Conservation (phyloP, 495 filamentous ascomycete genomes). For the Penicillium atrosanguineum region DNA sequence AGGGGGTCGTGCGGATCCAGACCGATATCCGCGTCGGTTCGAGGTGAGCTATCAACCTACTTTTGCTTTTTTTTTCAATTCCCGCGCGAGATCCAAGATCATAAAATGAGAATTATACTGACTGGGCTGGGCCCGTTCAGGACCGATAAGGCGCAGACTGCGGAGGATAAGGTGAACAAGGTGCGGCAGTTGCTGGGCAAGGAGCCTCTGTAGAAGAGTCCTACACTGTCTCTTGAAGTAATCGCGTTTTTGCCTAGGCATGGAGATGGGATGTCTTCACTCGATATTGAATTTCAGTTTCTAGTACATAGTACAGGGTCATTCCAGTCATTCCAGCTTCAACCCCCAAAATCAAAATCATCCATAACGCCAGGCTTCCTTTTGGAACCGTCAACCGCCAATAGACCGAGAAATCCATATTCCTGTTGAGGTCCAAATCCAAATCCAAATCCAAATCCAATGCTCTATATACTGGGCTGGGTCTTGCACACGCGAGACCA, state of each 20-base stretch:
- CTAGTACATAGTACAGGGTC: neutral
- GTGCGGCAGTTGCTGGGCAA: conserved; percentile 55
- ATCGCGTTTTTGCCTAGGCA: too few species aligned
- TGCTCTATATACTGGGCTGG: conserved; percentile 19
- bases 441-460: conserved; percentile 12
- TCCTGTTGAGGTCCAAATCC: neutral
- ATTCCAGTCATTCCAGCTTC: conserved; percentile 3
- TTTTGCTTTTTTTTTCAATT: neutral
- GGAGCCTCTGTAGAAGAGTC: conserved; percentile 22
- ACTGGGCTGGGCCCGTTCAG: conserved; percentile 32
- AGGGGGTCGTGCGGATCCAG: conserved; percentile 80
- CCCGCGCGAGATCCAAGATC: neutral
- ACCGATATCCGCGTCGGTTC: conserved; percentile 85
- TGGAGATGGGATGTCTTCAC: neutral
- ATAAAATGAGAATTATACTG: neutral
- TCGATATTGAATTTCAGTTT: neutral
- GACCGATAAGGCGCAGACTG: conserved; percentile 66
- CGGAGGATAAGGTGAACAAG: conserved; percentile 64
- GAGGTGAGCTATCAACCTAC: conserved; percentile 51
- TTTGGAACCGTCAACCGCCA: neutral
- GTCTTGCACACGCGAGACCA: neutral
- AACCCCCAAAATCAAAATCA: neutral
- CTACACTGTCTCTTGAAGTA: neutral
- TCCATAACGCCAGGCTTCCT: conserved; percentile 11
- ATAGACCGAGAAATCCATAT: neutral